Conservation (phyloP, 371 early-diverging fungal species). For the Ordospora colligata region DNA sequence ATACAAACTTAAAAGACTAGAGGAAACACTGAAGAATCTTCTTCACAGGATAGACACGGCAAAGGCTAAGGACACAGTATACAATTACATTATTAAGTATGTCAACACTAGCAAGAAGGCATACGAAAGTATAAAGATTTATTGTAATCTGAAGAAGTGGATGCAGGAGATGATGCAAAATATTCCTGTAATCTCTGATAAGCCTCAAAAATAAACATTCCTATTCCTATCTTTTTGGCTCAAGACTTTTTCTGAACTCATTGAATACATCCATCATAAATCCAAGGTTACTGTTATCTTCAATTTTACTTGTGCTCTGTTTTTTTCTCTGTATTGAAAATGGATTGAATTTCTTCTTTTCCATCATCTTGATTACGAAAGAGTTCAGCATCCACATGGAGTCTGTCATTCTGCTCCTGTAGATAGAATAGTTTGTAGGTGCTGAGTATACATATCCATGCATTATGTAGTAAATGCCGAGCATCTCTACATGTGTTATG, state of each 20-base stretch:
- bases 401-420: slow-evolving; percentile 16
- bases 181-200: too few species aligned
- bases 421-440: slow-evolving; percentile 32
- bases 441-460: slow-evolving; percentile 47
- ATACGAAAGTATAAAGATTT: not conserved
- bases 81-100: slow-evolving; percentile 35
- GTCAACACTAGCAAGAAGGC: slow-evolving; percentile 7
- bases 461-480: slow-evolving; percentile 44
- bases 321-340: not conserved
- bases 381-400: slow-evolving; percentile 32
- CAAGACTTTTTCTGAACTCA: slow-evolving; percentile 9
- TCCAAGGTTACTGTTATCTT: not conserved
- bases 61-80: slow-evolving; percentile 2
- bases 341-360: slow-evolving; percentile 12
- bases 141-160: not conserved
- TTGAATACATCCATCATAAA: slow-evolving; percentile 22
- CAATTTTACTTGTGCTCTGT: not conserved
- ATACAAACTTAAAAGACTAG: slow-evolving; percentile 19
- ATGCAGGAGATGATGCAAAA: not conserved
- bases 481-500: not conserved
- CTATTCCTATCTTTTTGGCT: not conserved
- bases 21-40: slow-evolving; percentile 9
- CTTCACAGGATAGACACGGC: slow-evolving; percentile 16
- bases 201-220: too few species aligned
- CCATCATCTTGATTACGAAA: slow-evolving; percentile 24